These are phyloP conservation scores for Piloderma croceum DNA, from an alignment of 768 basidiomycete genomes.

Conservation along the genomic window DNA sequence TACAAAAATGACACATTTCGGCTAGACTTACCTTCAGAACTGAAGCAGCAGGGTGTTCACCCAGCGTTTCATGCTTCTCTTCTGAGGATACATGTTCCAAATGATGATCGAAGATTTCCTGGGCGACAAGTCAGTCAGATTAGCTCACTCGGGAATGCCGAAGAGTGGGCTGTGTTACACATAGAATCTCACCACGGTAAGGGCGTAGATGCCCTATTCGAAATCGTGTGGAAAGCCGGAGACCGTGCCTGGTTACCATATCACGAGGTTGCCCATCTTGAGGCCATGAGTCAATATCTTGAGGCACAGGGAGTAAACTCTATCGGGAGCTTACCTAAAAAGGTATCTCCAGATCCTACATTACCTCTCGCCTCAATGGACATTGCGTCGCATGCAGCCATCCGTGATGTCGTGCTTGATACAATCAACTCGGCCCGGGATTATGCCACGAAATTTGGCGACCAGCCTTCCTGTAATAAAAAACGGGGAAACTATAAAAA, in stretches of 20 bases:
- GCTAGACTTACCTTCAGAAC: constrained; percentile 21
- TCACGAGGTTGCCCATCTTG: constrained; percentile 14
- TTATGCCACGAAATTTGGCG: no score
- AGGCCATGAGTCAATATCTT: constrained; percentile 21
- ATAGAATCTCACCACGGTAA: constrained; percentile 22
- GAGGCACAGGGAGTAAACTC: constrained; percentile 21
- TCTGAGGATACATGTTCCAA: constrained; percentile 26
- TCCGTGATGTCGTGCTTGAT: no score
- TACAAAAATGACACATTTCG: constrained; percentile 13
- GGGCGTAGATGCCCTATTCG: constrained; percentile 21
- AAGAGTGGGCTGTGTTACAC: constrained; percentile 24
- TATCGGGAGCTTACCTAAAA: no score
- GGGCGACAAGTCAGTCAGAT: constrained; percentile 21
- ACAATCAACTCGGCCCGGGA: no score
- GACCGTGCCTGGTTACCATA: constrained; percentile 32
- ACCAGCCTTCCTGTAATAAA: no score
- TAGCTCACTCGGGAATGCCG: constrained; percentile 13
- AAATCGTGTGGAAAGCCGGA: constrained; percentile 29
- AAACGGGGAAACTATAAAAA: no score
- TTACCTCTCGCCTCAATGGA: no score
- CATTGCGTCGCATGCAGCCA: no score
- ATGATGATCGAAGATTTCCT: constrained; percentile 29
- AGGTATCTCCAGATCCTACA: no score
- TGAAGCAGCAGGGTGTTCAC: constrained; percentile 23
- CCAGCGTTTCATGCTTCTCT: constrained; percentile 28